phyloP scores from a whole-genome alignment of 768 basidiomycete species.

The Krasilnikovozyma curviuscula region DNA sequence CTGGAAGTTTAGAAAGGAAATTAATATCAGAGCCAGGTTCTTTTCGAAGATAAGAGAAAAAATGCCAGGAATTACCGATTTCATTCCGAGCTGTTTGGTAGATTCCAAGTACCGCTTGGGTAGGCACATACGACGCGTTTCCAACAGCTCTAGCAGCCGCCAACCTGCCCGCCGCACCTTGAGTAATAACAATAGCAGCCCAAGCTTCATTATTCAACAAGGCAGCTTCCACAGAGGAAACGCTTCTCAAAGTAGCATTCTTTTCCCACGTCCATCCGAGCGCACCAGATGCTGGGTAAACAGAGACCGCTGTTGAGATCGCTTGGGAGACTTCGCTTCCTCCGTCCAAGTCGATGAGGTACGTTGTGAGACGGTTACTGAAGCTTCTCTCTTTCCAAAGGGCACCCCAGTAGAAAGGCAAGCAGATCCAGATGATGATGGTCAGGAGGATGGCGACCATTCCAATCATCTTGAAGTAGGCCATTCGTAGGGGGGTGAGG shows the following conservation, averaged over 20 bases:
- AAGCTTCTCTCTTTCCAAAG: slow-evolving; percentile 20
- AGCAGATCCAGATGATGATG: slow-evolving; percentile 30
- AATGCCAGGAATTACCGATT: too few species aligned
- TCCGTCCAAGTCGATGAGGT: slow-evolving; percentile 31
- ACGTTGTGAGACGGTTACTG: slow-evolving; percentile 28
- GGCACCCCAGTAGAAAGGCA: slow-evolving; percentile 27
- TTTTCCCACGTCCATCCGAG: slow-evolving; percentile 18
- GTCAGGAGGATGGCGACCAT: slow-evolving; percentile 23
- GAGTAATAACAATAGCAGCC: slow-evolving; percentile 31
- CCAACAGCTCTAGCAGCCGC: slow-evolving; percentile 27
- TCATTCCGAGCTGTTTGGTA: neutral
- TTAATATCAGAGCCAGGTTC: slow-evolving; percentile 31
- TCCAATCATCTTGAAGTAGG: slow-evolving; percentile 25
- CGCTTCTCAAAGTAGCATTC: slow-evolving; percentile 20
- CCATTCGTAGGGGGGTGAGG: slow-evolving; percentile 18
- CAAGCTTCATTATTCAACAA: slow-evolving; percentile 30
- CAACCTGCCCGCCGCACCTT: slow-evolving; percentile 26
- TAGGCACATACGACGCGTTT: slow-evolving; percentile 27
- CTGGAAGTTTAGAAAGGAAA: too few species aligned
- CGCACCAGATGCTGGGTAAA: slow-evolving; percentile 16
- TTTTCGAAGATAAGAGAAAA: slow-evolving; percentile 28
- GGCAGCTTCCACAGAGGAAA: slow-evolving; percentile 23
- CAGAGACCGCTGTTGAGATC: slow-evolving; percentile 11
- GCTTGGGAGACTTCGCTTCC: slow-evolving; percentile 20
- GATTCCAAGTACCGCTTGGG: neutral